Evolutionary conservation across 2,329 filamentous ascomycete species (phyloP).

Genomic region (Nothophoma quercina): DNA sequence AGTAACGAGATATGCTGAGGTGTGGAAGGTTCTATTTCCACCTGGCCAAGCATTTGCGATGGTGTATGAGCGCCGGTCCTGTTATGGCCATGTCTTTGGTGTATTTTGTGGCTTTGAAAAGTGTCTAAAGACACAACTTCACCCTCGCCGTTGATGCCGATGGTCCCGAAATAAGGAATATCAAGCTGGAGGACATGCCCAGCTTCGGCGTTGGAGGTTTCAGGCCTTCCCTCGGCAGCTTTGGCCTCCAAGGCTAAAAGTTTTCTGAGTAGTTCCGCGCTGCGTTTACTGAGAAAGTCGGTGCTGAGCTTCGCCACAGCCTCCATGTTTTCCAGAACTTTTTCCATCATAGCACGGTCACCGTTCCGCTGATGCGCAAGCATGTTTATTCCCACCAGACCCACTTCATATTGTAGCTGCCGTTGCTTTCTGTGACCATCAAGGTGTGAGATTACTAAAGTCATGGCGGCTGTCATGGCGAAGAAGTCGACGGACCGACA

Average conservation of each 20-base stretch:
- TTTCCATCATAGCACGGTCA: neutral
- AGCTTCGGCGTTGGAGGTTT: neutral
- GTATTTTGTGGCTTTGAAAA: neutral
- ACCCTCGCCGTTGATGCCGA: neutral
- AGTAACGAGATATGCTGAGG: neutral
- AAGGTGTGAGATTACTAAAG: neutral
- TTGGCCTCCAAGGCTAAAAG: conserved; percentile 32
- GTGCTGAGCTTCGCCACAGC: neutral
- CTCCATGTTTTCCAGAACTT: neutral
- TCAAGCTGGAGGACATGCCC: neutral
- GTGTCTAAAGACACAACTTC: neutral
- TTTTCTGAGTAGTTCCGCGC: neutral
- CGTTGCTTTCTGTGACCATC: neutral
- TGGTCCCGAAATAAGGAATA: neutral
- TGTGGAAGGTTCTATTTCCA: neutral
- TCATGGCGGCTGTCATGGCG: neutral
- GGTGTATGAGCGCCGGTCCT: neutral
- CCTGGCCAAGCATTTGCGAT: neutral
- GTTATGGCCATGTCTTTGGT: no score
- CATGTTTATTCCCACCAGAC: neutral
- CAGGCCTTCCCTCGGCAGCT: conserved; percentile 12
- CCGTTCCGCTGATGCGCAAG: neutral
- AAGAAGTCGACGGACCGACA: neutral
- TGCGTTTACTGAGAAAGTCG: neutral
- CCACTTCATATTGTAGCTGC: no score